phyloP scores from a whole-genome alignment of 2,329 filamentous ascomycete species.

The Chrysoporthe deuterocubensis region DNA sequence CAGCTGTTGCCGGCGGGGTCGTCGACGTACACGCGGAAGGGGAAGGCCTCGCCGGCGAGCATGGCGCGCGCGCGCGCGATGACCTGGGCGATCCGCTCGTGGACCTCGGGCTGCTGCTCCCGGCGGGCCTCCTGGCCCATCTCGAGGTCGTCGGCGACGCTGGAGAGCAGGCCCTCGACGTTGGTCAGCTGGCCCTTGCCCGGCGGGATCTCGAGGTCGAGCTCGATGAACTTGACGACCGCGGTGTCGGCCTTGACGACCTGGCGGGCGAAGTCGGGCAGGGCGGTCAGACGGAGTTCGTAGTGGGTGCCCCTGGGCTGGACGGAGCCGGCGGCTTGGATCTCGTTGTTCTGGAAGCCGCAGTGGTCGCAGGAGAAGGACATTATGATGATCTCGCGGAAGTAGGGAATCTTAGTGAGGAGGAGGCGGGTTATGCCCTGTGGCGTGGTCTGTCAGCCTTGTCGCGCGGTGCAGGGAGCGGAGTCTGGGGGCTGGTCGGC shows the following conservation, averaged over 20 bases:
- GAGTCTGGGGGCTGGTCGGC: background rate
- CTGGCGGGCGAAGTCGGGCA: constrained; percentile 79
- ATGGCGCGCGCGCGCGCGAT: constrained; percentile 77
- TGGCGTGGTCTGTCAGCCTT: background rate
- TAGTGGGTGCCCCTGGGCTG: constrained; percentile 88
- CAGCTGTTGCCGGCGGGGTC: constrained; percentile 96
- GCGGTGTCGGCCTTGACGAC: constrained; percentile 92
- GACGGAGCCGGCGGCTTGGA: constrained; percentile 89
- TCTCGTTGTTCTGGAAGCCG: constrained; percentile 86
- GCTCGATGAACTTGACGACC: constrained; percentile 82
- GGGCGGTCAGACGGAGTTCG: constrained; percentile 74
- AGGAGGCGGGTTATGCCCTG: constrained; percentile 85
- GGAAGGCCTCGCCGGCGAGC: constrained; percentile 76
- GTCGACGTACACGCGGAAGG: constrained; percentile 86
- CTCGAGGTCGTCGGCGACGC: constrained; percentile 79
- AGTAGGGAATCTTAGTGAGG: constrained; percentile 92
- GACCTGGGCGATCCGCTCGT: constrained; percentile 76
- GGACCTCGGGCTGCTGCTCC: constrained; percentile 75
- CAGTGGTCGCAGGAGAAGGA: constrained; percentile 94
- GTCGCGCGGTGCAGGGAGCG: background rate
- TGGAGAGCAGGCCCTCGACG: constrained; percentile 82
- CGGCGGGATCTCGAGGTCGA: constrained; percentile 90
- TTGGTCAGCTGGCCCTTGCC: constrained; percentile 93
- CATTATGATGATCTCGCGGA: constrained; percentile 97
- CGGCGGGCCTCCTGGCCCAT: constrained; percentile 83